Base-by-base conservation (phyloP, 73 alveolate species). In the Paramecium bursaria region DNA sequence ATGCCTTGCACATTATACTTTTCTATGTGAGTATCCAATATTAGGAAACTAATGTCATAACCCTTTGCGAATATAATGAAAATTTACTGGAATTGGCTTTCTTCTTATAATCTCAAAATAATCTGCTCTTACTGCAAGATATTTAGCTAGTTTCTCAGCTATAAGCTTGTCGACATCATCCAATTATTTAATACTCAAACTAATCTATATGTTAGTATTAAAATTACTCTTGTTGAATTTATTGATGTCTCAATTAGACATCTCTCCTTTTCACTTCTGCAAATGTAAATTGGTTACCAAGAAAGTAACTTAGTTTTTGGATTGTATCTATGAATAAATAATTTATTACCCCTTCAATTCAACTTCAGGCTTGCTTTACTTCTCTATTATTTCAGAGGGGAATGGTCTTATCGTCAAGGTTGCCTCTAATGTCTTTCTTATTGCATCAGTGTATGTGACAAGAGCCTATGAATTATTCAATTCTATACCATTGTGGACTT, bases 191-290 rank as follows among this genome's bases (percentile, higher is more conserved):
- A 67, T 67, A 17, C 50, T 25, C 19, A 67, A 67, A 47, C 82
- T 67, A n/a, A 67, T 42, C 82, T 67, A 67, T 57, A 30, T 30
- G 27, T 57, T 26, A 17, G 33, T 57, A 30, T 14, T 57, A 27
- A n/a, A n/a, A n/a, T 30, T 60, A 79, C 89, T 54, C 95, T 61
- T 30, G 88, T 90, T 19, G 92, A 75, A 74, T 94, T 94, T 61
- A 93, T 86, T 2, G 94, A 49, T 13, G 96, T 88, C 46, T 93
- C 96, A 48, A 93, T 76, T 48, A 79, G 55, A 50, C 96, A 90
- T 86, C 74, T 94, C 60, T 94, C 98, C 75, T 91, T 55, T 42
- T 94, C 98, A 86, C 90, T 86, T 74, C 95, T 92, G 30, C 97
- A 87, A 7, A 93, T 52, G 39, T 89, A 51, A 19, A 93, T 54